Evolutionary conservation across 1,284 basidiomycete species (phyloP), one percentile per base, ranked within the genome.

Genomic region (Inonotus obliquus): DNA sequence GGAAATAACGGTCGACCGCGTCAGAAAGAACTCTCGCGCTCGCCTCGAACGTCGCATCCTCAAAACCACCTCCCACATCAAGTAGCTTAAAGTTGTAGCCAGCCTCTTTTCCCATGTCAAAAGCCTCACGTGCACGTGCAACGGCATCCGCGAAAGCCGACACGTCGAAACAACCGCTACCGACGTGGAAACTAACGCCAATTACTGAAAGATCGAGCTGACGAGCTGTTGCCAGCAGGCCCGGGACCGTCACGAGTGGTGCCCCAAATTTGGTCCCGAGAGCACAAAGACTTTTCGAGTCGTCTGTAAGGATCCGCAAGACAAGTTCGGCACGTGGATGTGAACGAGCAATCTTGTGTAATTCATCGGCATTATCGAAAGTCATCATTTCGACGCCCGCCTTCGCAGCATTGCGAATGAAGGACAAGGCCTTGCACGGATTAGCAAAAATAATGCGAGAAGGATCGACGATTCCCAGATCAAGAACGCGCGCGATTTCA

Each of bases 241-340:
- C 81, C 2, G 92, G 92, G 25, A 98, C 95, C 14, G 86, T 83
- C 38, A 80, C 81, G 37, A 99, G 81, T 0, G 95, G 88, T 0
- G 96, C 95, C n/a, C 97, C 97, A 67, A 96, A 99, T 77, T 99
- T 99, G 75, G 94, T 86, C 2, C 96, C 95, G 51, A 99, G 87
- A 44, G 92, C 88, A 74, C 96, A 98, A 14, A 97, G 78, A 65
- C 89, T 92, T 78, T 95, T 97, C 54, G 92, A 94, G 75, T 99
- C 97, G 75, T 99, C 97, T 19, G 96, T 96, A 53, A 99, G 81
- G 73, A 99, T 98, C 65, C 96, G 92, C 32, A 98, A 78, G 66
- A 99, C 89, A 58, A 98, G 85, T 76, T 93, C 91, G 47, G 96
- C 95, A 51, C 75, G 70, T 0, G 95, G 92, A 73, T 96, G 88